Base-by-base conservation (phyloP, 768 basidiomycete species). In the Xerocomellus amylosporus region DNA sequence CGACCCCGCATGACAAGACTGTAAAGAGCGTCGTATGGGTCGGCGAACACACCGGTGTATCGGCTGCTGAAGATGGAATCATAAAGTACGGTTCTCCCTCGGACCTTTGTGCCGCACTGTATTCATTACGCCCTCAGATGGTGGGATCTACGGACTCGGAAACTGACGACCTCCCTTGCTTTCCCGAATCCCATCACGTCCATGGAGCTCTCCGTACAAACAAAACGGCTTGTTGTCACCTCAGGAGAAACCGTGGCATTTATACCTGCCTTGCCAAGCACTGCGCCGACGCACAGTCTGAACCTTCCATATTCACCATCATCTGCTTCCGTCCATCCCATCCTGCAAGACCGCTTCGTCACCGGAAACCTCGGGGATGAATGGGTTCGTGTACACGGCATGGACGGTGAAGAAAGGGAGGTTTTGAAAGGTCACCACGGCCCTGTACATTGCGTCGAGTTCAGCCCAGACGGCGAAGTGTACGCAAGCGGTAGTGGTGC, bases 391-490 rank as follows among this genome's bases (percentile, higher is more conserved):
- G 84, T 98, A 30, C 93, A 98, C 68, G 88, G 88, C 15, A 85
- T 95, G 66, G 83, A 88, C 31, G 97, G 96, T 2, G 86, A 88
- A 70, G 95, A 99, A 74, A 74, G 82, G 58, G 96, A 98, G 53
- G 82, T 97, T 30, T 79, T 94, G 54, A 96, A 97, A 71, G 96
- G 96, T 5, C 97, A 98, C 66, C 97, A 98, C 68, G 97, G 96
- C 22, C 95, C 96, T 19, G 95, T 98, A 17, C 93, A 96, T 64
- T 92, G 90, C 51, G 88, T 96, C 44, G 88, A 90, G 64, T 96
- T 87, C 71, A 92, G 89, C 66, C 96, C 96, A 1, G 96, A 98
- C 68, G 96, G 96, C 22, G 97, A 98, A 76, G 83, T 97, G 78
- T 98, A 92, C 70, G 96, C 96, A 34, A 94, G 91, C 64, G 97